Evolutionary conservation across 495 filamentous ascomycete genomes (phyloP), one percentile per base, ranked within the genome.

Genomic region (Aspergillus hancockii): DNA sequence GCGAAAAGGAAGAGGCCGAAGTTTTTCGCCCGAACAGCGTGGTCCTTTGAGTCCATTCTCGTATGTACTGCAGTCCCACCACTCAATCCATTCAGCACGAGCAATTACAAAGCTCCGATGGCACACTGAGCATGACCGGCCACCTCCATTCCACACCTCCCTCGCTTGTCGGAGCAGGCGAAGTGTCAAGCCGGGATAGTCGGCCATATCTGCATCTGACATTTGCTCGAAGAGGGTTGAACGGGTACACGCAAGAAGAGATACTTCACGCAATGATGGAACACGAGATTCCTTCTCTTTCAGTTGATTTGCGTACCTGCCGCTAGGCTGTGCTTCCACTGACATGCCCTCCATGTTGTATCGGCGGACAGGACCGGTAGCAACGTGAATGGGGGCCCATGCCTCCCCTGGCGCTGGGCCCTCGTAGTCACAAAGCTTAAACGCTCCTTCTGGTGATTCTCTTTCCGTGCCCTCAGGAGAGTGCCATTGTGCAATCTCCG

Each of bases 41-140:
- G 75, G 70, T 41, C 69, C 63, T 60, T 78, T 78, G 57, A 78
- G 63, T 14, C 77, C 77, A 54, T 75, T 80, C 62, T 80, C 77
- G 54, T 74, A 72, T 1, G 74, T 74, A 9, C 64, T 72, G 56
- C 67, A 75, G 60, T 84, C 79, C 85, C 86, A 90, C 83, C 87
- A 91, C 67, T 92, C 88, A 50, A 90, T 79, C 89, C 89, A 92
- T 62, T 89, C 80, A 0, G 86, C 76, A 12, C 86, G 70, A 38
- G 83, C 78, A 32, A 88, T 71, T 22, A 88, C 76, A 47, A 83
- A 88, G n/a, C 71, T 69, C 22, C 75, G 71, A 38, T 77, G 65
- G 57, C 89, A 92, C 0, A 85, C 71, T 0, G 86, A 84, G 71
- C 89, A 92, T 30, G 63, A 65, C 53, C 80, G 71, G 1, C 80